Conservation (phyloP, 2,329 filamentous ascomycete species). For the Xylariaceae sp. region DNA sequence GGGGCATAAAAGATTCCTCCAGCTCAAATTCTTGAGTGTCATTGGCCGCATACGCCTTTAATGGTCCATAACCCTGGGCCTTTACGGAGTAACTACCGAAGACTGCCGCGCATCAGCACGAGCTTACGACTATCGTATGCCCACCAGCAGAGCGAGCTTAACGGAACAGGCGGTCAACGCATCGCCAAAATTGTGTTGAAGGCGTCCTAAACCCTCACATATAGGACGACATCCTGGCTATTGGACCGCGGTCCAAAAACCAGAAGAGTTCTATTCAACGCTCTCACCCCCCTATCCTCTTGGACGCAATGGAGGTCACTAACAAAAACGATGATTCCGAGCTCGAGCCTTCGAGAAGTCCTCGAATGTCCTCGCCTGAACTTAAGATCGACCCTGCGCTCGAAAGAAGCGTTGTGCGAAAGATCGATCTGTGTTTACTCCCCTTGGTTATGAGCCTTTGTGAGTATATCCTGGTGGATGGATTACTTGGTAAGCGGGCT, state of each 20-base stretch:
- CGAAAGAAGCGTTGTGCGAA: slow-evolving; percentile 25
- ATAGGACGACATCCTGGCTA: no score
- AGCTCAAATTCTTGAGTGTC: background rate
- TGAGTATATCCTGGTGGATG: slow-evolving; percentile 1
- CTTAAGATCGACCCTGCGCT: slow-evolving; percentile 19
- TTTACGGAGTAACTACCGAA: no score
- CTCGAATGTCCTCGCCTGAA: slow-evolving; percentile 1
- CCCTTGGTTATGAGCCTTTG: slow-evolving; percentile 25
- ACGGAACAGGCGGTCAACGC: no score
- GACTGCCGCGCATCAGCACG: no score
- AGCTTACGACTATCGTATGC: no score
- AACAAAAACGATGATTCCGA: background rate
- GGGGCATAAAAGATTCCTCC: background rate
- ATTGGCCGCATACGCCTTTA: no score
- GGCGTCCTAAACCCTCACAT: no score
- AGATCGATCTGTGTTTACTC: slow-evolving; percentile 24
- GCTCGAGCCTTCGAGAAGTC: slow-evolving; percentile 4
- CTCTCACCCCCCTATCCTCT: slow-evolving; percentile 12
- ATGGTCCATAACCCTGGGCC: no score
- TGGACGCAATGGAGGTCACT: background rate
- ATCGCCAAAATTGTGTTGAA: no score
- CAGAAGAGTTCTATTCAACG: no score
- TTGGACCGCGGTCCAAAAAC: no score
- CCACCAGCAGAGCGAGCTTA: no score
- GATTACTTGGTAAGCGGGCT: background rate